Conservation (phyloP, 2,329 filamentous ascomycete genomes). For the Magnaporthiopsis incrustans region DNA sequence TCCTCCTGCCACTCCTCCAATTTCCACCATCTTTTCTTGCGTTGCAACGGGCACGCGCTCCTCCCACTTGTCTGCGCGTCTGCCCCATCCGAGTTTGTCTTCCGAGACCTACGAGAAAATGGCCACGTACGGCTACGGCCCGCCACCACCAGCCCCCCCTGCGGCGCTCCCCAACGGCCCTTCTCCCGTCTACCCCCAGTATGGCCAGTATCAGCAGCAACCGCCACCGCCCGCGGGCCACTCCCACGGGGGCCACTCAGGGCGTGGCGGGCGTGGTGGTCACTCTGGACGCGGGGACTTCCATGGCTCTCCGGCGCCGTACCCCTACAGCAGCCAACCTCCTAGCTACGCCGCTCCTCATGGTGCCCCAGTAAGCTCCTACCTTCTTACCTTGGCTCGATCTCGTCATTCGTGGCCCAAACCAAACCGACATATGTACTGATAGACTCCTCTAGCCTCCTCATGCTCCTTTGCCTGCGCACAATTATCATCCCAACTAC, state of each 20-base stretch:
- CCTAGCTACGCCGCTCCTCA: slow-evolving; percentile 24
- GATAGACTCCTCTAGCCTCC: slow-evolving; percentile 29
- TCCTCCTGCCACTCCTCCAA: not conserved
- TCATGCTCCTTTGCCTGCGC: slow-evolving; percentile 40
- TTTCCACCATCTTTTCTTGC: not conserved
- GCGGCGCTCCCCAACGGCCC: slow-evolving; percentile 21
- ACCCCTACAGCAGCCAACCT: slow-evolving; percentile 32
- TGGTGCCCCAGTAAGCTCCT: slow-evolving; percentile 16
- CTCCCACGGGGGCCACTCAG: slow-evolving; percentile 11
- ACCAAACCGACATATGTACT: slow-evolving; percentile 5
- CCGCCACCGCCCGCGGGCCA: slow-evolving; percentile 10
- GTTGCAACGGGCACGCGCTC: not conserved
- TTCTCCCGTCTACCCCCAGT: slow-evolving; percentile 29
- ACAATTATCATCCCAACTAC: slow-evolving; percentile 53
- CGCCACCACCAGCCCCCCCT: slow-evolving; percentile 39
- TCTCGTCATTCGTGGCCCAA: not conserved
- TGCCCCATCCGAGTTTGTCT: not conserved
- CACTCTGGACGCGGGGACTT: slow-evolving; percentile 33
- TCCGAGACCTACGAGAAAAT: slow-evolving; percentile 21
- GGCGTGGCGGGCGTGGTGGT: slow-evolving; percentile 29
- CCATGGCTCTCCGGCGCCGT: slow-evolving; percentile 30
- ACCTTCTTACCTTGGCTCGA: not conserved
- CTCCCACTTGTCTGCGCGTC: not conserved
- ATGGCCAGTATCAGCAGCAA: slow-evolving; percentile 29
- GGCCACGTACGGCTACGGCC: slow-evolving; percentile 46